Percentiles rank a stretch among this genome's conserved stretches.
Conservation (phyloP, 495 filamentous ascomycete genomes). For the Neurospora sp. region DNA sequence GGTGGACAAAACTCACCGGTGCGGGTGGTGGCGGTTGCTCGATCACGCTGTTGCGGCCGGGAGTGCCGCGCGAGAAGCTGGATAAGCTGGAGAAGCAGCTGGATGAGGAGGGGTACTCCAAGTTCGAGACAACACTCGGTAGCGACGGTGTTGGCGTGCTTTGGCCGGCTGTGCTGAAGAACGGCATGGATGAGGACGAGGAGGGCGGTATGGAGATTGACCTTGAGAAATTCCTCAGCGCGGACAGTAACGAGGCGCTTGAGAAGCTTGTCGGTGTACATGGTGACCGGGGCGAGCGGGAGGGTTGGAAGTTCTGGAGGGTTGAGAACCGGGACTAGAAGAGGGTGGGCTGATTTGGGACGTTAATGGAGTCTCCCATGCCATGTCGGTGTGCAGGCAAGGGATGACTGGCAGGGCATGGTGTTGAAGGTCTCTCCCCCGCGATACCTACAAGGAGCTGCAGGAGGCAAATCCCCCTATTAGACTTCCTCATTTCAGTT, state of each 20-base stretch:
- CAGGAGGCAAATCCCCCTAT: background rate
- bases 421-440: background rate
- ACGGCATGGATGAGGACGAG: constrained; percentile 53
- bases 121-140: constrained; percentile 79
- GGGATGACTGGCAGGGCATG: background rate
- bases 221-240: constrained; percentile 79
- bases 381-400: background rate
- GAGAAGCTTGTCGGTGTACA: constrained; percentile 63
- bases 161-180: constrained; percentile 78
- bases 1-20: constrained; percentile 95
- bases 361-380: background rate
- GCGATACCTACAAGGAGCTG: background rate
- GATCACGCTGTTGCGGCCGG: constrained; percentile 75
- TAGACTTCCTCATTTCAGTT: background rate
- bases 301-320: constrained; percentile 95
- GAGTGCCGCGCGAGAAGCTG: constrained; percentile 37
- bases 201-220: constrained; percentile 86
- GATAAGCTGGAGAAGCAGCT: constrained; percentile 55
- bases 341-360: no score
- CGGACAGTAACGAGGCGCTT: constrained; percentile 69
- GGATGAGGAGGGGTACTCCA: constrained; percentile 64
- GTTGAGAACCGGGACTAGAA: constrained; percentile 33
- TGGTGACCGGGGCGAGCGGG: constrained; percentile 50
- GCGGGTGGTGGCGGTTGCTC: constrained; percentile 92
- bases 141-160: constrained; percentile 89